phyloP scores from a whole-genome alignment of 148 eudicot genomes.

The Limonium bicolor region DNA sequence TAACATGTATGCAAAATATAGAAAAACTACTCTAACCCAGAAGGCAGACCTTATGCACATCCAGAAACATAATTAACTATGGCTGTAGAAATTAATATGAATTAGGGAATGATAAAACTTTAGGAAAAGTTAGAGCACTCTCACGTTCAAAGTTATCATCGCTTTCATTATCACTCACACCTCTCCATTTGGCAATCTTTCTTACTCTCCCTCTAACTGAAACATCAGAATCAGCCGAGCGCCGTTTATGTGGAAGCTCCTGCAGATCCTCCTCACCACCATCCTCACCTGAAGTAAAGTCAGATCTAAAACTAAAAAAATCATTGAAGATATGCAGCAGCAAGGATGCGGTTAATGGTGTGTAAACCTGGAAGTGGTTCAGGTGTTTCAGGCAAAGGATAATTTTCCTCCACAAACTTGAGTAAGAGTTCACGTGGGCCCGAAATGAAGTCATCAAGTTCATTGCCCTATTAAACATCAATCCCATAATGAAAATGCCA shows the following conservation, averaged over 20 bases:
- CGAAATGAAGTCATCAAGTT: conserved; percentile 93
- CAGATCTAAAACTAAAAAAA: conserved; percentile 3
- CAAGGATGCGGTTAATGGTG: too few relatives aligned
- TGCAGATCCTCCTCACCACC: conserved; percentile 62
- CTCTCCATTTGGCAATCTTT: conserved; percentile 73
- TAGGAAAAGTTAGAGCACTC: conserved; percentile 9
- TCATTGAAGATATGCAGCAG: too few relatives aligned
- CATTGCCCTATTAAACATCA: conserved; percentile 45
- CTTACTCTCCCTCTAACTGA: conserved; percentile 78
- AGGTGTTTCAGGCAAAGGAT: conserved; percentile 90
- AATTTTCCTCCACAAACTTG: conserved; percentile 93
- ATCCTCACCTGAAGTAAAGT: conserved; percentile 38
- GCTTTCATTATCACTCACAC: conserved; percentile 63
- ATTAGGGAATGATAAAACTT: too few relatives aligned
- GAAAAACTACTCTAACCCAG: too few relatives aligned
- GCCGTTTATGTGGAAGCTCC: conserved; percentile 68
- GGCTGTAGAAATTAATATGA: too few relatives aligned
- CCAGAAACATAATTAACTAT: too few relatives aligned
- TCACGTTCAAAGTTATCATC: conserved; percentile 66
- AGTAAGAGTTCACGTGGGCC: conserved; percentile 97
- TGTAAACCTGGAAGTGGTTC: conserved; percentile 61
- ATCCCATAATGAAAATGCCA: background rate
- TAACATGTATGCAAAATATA: too few relatives aligned
- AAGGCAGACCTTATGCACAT: too few relatives aligned
- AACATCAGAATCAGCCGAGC: conserved; percentile 48